Evolutionary conservation across 2,329 filamentous ascomycete species (phyloP).

Genomic region (Trichoderma gracile): DNA sequence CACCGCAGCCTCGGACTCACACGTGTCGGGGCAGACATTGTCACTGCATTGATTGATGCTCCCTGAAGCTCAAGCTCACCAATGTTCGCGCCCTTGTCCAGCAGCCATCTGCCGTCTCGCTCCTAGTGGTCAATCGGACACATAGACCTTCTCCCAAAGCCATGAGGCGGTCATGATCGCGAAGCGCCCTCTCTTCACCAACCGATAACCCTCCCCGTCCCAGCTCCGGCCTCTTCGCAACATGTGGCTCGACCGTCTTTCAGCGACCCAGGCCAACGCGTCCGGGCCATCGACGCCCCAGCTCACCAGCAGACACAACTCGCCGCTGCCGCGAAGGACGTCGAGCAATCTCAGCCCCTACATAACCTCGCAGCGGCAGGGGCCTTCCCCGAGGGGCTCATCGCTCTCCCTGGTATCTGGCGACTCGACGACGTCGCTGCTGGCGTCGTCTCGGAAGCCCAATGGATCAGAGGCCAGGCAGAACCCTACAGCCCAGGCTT

Average conservation of each 20-base stretch:
- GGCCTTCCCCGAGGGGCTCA: slow-evolving; percentile 70
- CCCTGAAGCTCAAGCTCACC: not conserved
- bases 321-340: slow-evolving; percentile 68
- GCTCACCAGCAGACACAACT: slow-evolving; percentile 67
- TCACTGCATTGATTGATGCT: not conserved
- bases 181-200: not conserved
- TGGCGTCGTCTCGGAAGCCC: slow-evolving; percentile 61
- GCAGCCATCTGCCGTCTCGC: not conserved
- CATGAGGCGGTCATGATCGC: slow-evolving; percentile 19
- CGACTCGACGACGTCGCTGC: slow-evolving; percentile 75
- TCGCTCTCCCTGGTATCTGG: slow-evolving; percentile 75
- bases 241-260: slow-evolving; percentile 92
- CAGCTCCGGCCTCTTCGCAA: slow-evolving; percentile 30
- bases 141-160: not conserved
- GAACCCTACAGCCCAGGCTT: slow-evolving; percentile 46
- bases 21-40: not conserved
- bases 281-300: slow-evolving; percentile 60
- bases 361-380: slow-evolving; percentile 66
- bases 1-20: not conserved
- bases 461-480: slow-evolving; percentile 71
- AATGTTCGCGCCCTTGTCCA: not conserved
- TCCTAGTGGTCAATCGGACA: not conserved
- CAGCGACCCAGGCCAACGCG: slow-evolving; percentile 62
- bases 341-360: slow-evolving; percentile 69
- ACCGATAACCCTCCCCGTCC: slow-evolving; percentile 8